Conservation (phyloP, 768 basidiomycete genomes). For the Tulasnella sp. region DNA sequence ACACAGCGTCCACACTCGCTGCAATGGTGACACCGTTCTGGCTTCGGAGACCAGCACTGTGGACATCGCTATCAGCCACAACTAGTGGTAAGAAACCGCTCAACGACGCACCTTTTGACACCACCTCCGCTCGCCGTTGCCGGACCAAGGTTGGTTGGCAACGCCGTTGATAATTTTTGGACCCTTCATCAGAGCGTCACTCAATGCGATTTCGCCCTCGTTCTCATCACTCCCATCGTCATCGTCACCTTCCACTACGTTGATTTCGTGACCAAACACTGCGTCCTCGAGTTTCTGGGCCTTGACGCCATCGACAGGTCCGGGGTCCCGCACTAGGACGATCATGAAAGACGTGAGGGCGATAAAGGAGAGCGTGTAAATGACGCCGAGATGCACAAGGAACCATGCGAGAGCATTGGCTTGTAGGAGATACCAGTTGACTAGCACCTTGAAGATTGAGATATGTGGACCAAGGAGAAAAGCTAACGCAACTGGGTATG, state of each 20-base stretch:
- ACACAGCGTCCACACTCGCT: constrained; percentile 63
- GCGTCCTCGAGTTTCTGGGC: constrained; percentile 11
- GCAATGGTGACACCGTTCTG: constrained; percentile 73
- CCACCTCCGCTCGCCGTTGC: constrained; percentile 17
- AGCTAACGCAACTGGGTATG: not conserved
- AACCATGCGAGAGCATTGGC: constrained; percentile 27
- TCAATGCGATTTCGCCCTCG: constrained; percentile 37
- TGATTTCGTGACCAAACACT: constrained; percentile 21
- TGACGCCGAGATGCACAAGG: constrained; percentile 40
- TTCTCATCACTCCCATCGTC: constrained; percentile 26
- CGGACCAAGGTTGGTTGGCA: constrained; percentile 15
- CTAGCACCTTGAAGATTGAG: constrained; percentile 4
- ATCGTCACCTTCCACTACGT: constrained; percentile 18
- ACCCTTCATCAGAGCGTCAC: constrained; percentile 45
- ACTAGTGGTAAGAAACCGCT: constrained; percentile 19
- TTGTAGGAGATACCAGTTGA: constrained; percentile 24
- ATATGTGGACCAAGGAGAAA: constrained; percentile 6
- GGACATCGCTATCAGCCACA: constrained; percentile 24
- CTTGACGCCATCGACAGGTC: constrained; percentile 33
- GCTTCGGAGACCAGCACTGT: constrained; percentile 64
- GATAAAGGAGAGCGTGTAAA: constrained; percentile 55
- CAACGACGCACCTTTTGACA: constrained; percentile 17
- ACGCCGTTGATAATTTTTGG: constrained; percentile 17
- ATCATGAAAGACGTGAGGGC: constrained; percentile 61
- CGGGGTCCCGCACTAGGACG: constrained; percentile 63